These are phyloP conservation scores for Alternaria tenuissima DNA, from an alignment of 2,329 filamentous ascomycete genomes.

Conservation along the genomic window DNA sequence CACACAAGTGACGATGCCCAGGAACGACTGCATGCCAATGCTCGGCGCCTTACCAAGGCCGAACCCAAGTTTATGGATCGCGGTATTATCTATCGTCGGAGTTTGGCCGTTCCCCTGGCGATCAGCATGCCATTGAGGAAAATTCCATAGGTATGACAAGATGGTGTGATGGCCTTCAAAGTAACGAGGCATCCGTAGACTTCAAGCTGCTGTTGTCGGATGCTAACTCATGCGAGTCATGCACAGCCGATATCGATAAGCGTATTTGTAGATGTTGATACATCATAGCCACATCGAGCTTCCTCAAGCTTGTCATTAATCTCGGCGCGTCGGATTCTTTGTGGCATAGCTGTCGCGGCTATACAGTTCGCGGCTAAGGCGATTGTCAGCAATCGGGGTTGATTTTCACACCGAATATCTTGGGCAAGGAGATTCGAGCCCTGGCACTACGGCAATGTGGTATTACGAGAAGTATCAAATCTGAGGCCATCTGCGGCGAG, in stretches of 20 bases:
- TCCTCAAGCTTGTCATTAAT: neutral
- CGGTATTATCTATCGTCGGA: neutral
- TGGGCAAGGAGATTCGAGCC: neutral
- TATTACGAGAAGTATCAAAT: neutral
- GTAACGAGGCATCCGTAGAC: neutral
- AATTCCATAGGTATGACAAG: neutral
- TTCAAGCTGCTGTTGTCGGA: neutral
- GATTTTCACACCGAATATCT: neutral
- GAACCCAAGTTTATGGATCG: neutral
- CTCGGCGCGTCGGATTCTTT: neutral
- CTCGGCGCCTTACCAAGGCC: conserved; percentile 4
- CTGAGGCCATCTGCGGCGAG: neutral
- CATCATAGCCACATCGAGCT: neutral
- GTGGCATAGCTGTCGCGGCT: neutral
- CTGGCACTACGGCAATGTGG: neutral
- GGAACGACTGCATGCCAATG: conserved; percentile 21
- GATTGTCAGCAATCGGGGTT: neutral
- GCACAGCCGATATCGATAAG: conserved; percentile 6
- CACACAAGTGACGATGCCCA: conserved; percentile 41
- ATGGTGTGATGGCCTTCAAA: neutral
- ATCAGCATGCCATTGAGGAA: neutral
- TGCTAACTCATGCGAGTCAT: conserved; percentile 11
- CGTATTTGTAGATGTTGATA: neutral
- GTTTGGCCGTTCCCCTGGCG: neutral
- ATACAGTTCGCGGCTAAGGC: no score